Evolutionary conservation across 2,329 filamentous ascomycete genomes (phyloP).

Genomic region (Lasiodiplodia sp.): DNA sequence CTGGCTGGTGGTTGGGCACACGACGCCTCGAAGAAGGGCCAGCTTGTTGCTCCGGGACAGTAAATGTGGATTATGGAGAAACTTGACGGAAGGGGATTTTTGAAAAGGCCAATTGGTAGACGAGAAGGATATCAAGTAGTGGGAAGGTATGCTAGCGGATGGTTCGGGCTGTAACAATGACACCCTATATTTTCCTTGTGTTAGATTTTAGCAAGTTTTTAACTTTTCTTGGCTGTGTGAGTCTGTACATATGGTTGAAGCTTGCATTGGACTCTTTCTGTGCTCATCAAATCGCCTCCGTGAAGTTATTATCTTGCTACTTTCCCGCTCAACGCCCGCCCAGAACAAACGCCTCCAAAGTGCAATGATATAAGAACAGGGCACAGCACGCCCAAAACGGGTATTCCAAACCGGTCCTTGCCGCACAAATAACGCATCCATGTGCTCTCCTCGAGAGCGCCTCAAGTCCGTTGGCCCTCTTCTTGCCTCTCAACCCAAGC

Average conservation of each 20-base stretch:
- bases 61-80: conserved; percentile 54
- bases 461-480: background rate
- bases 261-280: background rate
- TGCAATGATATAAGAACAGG: background rate
- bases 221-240: conserved; percentile 2
- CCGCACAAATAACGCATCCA: background rate
- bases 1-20: conserved; percentile 89
- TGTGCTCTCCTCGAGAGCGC: background rate
- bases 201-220: conserved; percentile 12
- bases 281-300: too few species aligned
- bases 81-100: background rate
- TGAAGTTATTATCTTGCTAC: background rate
- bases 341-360: conserved; percentile 8
- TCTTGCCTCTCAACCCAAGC: conserved; percentile 52
- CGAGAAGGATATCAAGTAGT: conserved; percentile 4
- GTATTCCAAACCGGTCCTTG: background rate
- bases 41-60: conserved; percentile 88
- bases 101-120: conserved; percentile 14
- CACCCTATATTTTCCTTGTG: conserved; percentile 26
- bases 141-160: conserved; percentile 14
- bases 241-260: conserved; percentile 9
- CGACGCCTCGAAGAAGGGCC: conserved; percentile 76
- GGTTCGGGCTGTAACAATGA: conserved; percentile 20
- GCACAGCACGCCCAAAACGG: background rate
- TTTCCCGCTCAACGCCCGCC: conserved; percentile 5